These are phyloP conservation scores for Vigna mungo DNA, from an alignment of 306 rosid species.

Conservation along the genomic window DNA sequence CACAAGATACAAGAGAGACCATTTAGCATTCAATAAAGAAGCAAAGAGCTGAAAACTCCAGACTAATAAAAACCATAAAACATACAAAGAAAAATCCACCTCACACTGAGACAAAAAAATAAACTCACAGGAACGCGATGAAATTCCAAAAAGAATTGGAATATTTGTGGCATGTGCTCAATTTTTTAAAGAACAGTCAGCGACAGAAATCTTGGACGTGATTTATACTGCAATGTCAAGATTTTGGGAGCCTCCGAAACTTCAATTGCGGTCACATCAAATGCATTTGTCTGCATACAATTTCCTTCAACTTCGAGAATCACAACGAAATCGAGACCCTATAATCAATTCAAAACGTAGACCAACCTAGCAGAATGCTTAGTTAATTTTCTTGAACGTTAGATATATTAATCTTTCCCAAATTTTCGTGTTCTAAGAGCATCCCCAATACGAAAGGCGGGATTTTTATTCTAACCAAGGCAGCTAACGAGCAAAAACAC, in stretches of 20 bases:
- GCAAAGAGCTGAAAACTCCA: background rate
- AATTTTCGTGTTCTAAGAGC: background rate
- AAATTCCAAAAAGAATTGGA: background rate
- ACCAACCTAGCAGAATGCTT: background rate
- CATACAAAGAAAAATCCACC: conserved; percentile 4
- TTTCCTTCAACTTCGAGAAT: background rate
- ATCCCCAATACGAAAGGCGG: background rate
- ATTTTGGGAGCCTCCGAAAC: background rate
- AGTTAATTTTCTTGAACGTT: background rate
- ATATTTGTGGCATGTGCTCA: background rate
- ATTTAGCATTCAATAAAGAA: conserved; percentile 12
- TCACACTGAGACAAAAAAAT: background rate
- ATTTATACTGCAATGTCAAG: background rate
- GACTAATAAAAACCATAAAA: background rate
- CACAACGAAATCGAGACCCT: background rate
- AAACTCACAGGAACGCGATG: background rate
- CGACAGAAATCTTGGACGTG: background rate
- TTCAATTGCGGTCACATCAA: background rate
- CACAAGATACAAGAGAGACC: conserved; percentile 19
- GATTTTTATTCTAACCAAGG: background rate
- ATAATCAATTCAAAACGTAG: background rate
- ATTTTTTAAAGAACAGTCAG: background rate
- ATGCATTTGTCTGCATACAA: background rate
- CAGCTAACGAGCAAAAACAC: conserved; percentile 5
- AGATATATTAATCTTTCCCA: conserved; percentile 11